phyloP scores from a whole-genome alignment of 2,329 filamentous ascomycete species.

The Cladosporium sp. region DNA sequence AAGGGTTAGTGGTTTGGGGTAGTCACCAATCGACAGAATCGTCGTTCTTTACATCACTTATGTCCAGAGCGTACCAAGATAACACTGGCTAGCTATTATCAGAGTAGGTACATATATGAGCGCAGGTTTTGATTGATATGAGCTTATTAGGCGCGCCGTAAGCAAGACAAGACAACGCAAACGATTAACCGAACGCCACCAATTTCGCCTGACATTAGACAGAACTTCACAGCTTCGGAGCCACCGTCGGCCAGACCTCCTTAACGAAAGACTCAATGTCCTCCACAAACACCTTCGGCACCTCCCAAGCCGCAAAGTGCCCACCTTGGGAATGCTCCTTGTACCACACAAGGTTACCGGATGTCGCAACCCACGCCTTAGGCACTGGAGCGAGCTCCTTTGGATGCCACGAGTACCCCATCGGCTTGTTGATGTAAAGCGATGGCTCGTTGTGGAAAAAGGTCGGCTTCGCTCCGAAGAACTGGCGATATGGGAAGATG shows the following conservation, averaged over 20 bases:
- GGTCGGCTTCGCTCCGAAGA: slow-evolving; percentile 30
- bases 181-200: background rate
- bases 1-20: background rate
- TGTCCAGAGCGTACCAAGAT: background rate
- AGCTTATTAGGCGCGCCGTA: background rate
- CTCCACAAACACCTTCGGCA: slow-evolving; percentile 33
- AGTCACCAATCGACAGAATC: background rate
- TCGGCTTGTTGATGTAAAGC: slow-evolving; percentile 42
- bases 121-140: background rate
- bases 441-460: slow-evolving; percentile 33
- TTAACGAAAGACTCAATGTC: slow-evolving; percentile 39
- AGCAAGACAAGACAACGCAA: background rate
- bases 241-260: slow-evolving; percentile 32
- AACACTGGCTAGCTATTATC: background rate
- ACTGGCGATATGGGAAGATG: slow-evolving; percentile 55
- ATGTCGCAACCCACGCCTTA: slow-evolving; percentile 41
- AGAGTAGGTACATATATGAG: background rate
- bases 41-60: background rate
- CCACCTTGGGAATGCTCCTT: slow-evolving; percentile 43
- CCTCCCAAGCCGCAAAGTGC: slow-evolving; percentile 44
- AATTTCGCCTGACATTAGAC: background rate
- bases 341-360: slow-evolving; percentile 45
- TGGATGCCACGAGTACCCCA: slow-evolving; percentile 50
- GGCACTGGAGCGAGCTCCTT: slow-evolving; percentile 45
- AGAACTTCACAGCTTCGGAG: background rate